phyloP scores from a whole-genome alignment of 306 rosid species.

The Purshia tridentata region DNA sequence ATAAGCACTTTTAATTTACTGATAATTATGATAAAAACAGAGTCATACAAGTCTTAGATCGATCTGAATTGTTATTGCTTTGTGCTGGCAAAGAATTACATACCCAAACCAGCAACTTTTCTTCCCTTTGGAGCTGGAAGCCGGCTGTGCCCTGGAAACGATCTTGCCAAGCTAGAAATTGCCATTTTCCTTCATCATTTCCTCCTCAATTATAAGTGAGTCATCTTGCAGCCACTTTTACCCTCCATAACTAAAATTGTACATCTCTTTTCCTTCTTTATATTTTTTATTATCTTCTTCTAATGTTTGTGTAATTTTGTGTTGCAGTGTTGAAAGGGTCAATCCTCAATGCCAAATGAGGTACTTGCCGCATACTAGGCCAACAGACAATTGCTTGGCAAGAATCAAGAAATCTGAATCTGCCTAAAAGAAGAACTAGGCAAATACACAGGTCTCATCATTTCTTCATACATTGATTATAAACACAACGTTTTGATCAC shows the following conservation, averaged over 20 bases:
- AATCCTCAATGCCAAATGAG: constrained; percentile 53
- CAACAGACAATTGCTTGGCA: constrained; percentile 73
- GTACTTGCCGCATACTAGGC: constrained; percentile 77
- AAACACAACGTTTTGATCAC: too few species aligned
- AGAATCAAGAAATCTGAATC: constrained; percentile 40
- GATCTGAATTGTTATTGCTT: background rate
- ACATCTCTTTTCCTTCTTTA: background rate
- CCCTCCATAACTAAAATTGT: background rate
- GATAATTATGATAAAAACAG: background rate
- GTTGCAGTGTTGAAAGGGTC: constrained; percentile 53
- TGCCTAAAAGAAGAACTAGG: background rate
- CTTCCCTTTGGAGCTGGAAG: constrained; percentile 88
- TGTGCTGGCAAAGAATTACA: constrained; percentile 25
- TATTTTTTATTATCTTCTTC: background rate
- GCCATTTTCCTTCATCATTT: constrained; percentile 78
- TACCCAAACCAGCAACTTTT: constrained; percentile 73
- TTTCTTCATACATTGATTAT: too few species aligned
- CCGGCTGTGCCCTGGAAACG: constrained; percentile 75
- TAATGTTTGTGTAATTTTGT: background rate
- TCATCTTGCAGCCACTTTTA: background rate
- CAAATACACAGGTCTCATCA: too few species aligned
- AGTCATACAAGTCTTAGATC: background rate
- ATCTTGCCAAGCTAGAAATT: constrained; percentile 72
- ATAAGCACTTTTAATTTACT: background rate
- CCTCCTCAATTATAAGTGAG: constrained; percentile 62